Evolutionary conservation across 805 yeast genomes (phyloP).

Genomic region (Wickerhamiella siamensis): DNA sequence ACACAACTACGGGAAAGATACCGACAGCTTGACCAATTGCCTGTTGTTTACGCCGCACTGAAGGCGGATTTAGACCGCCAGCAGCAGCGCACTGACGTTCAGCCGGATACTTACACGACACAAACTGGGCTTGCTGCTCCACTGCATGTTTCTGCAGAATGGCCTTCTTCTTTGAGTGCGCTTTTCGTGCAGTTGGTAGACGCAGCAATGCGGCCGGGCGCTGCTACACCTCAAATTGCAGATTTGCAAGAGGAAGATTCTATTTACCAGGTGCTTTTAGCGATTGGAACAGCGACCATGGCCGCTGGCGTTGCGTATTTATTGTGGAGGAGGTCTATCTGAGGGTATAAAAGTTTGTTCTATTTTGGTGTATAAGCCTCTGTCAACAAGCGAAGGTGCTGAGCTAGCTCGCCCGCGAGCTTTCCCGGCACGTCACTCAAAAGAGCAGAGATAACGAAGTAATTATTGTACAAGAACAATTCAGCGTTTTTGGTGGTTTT

Average conservation of each 20-base stretch:
- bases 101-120: slow-evolving; percentile 77
- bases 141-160: slow-evolving; percentile 73
- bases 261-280: slow-evolving; percentile 48
- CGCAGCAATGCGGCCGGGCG: slow-evolving; percentile 66
- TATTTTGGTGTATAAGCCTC: slow-evolving; percentile 28
- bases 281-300: slow-evolving; percentile 29
- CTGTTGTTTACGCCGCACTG: slow-evolving; percentile 76
- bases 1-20: slow-evolving; percentile 53
- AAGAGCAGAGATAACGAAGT: slow-evolving; percentile 46
- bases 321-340: background rate
- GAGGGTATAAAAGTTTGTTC: background rate
- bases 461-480: slow-evolving; percentile 59
- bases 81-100: slow-evolving; percentile 73
- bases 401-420: slow-evolving; percentile 30
- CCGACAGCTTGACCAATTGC: slow-evolving; percentile 48
- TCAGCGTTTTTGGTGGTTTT: slow-evolving; percentile 35
- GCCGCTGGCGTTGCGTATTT: slow-evolving; percentile 8
- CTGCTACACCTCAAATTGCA: slow-evolving; percentile 48
- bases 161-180: slow-evolving; percentile 80
- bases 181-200: slow-evolving; percentile 76
- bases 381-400: slow-evolving; percentile 32
- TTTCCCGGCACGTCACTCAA: slow-evolving; percentile 32
- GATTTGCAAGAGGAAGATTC: slow-evolving; percentile 38
- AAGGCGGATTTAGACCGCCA: slow-evolving; percentile 94
- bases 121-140: slow-evolving; percentile 60